phyloP scores from a whole-genome alignment of 441 rosid genomes.

The Populus trichocarpa region DNA sequence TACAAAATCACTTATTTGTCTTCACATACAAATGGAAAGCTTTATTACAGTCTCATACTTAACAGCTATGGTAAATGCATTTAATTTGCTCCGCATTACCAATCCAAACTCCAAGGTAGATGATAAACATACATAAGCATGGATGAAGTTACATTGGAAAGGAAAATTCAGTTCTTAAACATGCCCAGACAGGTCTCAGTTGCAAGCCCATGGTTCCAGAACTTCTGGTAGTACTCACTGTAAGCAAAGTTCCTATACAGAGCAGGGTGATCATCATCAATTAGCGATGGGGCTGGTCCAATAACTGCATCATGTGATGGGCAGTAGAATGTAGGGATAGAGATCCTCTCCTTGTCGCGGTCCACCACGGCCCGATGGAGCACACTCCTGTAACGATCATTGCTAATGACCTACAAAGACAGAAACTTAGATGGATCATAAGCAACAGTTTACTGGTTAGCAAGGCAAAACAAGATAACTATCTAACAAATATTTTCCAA shows the following conservation, averaged over 20 bases:
- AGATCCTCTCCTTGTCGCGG: conserved; percentile 36
- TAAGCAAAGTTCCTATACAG: conserved; percentile 22
- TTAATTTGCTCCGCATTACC: no score
- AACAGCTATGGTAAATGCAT: no score
- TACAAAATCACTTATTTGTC: no score
- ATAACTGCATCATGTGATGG: conserved; percentile 42
- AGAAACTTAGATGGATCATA: neutral
- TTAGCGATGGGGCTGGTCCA: conserved; percentile 24
- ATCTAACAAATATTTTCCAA: no score
- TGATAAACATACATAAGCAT: no score
- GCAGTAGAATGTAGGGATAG: conserved; percentile 43
- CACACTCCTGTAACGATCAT: conserved; percentile 42
- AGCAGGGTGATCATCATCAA: conserved; percentile 23
- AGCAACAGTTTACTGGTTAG: neutral
- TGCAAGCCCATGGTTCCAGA: conserved; percentile 30
- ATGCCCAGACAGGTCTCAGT: conserved; percentile 27
- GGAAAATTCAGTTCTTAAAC: conserved; percentile 16
- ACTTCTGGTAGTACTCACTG: conserved; percentile 25
- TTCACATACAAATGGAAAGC: no score
- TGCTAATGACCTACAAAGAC: conserved; percentile 32
- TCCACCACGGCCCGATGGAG: conserved; percentile 45
- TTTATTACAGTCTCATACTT: no score
- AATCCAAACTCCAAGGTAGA: no score
- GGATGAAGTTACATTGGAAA: no score
- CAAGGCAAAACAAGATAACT: neutral